Evolutionary conservation across 345 rosid genomes (phyloP).

Genomic region (Eucalyptus virginea): DNA sequence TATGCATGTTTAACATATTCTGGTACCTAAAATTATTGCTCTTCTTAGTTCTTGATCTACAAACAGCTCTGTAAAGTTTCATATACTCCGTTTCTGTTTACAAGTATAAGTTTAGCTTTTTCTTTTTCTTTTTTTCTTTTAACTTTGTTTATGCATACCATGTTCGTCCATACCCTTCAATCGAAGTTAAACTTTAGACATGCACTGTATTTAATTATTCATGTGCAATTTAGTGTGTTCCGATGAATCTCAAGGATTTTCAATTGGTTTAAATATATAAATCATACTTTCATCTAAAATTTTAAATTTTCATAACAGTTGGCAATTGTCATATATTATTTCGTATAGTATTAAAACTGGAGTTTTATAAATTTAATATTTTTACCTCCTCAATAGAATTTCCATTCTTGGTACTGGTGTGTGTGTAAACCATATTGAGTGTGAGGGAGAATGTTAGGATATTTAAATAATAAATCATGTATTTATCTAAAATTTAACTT

Average conservation of each 20-base stretch:
- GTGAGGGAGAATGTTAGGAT: rapidly evolving
- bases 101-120: neutral
- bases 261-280: neutral
- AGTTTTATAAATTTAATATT: no score
- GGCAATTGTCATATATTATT: no score
- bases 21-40: neutral
- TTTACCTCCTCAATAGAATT: no score
- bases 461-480: no score
- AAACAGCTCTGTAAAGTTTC: neutral
- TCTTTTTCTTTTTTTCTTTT: no score
- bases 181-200: no score
- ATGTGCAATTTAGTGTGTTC: neutral
- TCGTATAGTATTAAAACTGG: no score
- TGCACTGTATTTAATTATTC: no score
- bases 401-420: rapidly evolving
- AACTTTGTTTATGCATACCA: neutral
- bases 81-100: neutral
- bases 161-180: no score
- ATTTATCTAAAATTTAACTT: no score
- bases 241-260: neutral
- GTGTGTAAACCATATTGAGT: no score
- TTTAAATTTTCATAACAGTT: no score
- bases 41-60: neutral
- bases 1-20: neutral
- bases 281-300: rapidly evolving